Percentiles rank a stretch among this genome's conserved stretches.
These are phyloP conservation scores for Lichtheimia corymbifera DNA, from an alignment of 371 early-diverging fungal species.

Conservation along the genomic window DNA sequence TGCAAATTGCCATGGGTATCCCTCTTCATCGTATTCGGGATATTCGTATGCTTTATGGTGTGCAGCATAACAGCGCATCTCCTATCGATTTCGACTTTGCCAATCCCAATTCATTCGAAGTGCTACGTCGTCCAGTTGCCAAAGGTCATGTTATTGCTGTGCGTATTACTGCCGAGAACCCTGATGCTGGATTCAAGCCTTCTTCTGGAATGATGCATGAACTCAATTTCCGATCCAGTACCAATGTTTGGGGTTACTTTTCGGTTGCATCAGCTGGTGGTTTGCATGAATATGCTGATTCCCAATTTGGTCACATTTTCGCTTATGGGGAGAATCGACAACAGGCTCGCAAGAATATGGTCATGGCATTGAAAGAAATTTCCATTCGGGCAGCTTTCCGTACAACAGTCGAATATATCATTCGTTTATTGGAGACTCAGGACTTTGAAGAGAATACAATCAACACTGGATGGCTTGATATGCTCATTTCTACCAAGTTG, in stretches of 20 bases:
- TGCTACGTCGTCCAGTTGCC: constrained; percentile 87
- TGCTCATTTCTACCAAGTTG: constrained; percentile 84
- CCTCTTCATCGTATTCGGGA: constrained; percentile 93
- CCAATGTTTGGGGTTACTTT: constrained; percentile 99
- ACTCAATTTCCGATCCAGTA: constrained; percentile 92
- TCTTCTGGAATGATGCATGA: constrained; percentile 94
- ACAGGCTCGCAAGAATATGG: constrained; percentile 93
- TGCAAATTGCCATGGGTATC: constrained; percentile 98
- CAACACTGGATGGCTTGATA: constrained; percentile 97
- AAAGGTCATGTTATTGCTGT: constrained; percentile 99
- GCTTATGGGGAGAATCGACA: constrained; percentile 95
- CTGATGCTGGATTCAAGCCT: constrained; percentile 99
- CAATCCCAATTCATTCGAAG: constrained; percentile 71
- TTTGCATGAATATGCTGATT: constrained; percentile 98
- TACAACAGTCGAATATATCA: constrained; percentile 96
- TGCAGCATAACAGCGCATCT: constrained; percentile 76
- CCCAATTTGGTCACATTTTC: constrained; percentile 99
- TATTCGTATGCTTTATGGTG: constrained; percentile 94
- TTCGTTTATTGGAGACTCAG: constrained; percentile 89
- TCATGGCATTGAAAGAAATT: constrained; percentile 96
- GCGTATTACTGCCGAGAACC: constrained; percentile 99
- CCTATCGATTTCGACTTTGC: constrained; percentile 93
- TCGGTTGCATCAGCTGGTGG: constrained; percentile 93
- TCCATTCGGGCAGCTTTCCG: constrained; percentile 98
- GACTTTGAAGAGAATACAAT: constrained; percentile 89